Evolutionary conservation across 345 rosid genomes (phyloP).

Genomic region (Salix caprea): DNA sequence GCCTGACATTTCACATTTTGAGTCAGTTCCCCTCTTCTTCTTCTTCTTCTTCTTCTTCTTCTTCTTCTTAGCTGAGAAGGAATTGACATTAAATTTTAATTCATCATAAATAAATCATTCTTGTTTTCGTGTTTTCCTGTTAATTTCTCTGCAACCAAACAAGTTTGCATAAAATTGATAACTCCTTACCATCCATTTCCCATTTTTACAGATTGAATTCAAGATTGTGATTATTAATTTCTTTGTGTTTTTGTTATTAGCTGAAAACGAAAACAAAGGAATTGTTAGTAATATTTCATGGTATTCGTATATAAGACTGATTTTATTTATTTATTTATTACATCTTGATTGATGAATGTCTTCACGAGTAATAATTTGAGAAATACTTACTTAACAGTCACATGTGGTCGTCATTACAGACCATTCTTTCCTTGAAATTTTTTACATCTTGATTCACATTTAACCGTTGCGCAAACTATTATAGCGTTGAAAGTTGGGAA

Average conservation of each 20-base stretch:
- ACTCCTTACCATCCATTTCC: background rate
- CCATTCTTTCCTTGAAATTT: too few species aligned
- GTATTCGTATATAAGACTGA: background rate
- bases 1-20: slow-evolving; percentile 6
- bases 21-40: slow-evolving; percentile 1
- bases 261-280: background rate
- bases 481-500: background rate
- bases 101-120: background rate
- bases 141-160: background rate
- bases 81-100: background rate
- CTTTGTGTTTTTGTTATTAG: background rate
- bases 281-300: background rate
- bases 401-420: too few species aligned
- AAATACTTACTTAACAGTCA: too few species aligned
- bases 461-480: background rate
- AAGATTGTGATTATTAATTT: background rate
- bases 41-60: background rate
- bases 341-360: background rate
- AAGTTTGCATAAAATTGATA: background rate
- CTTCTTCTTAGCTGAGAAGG: background rate
- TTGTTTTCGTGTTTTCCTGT: background rate
- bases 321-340: too few species aligned
- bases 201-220: background rate
- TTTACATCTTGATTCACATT: background rate
- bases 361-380: too few species aligned